Evolutionary conservation across 1,284 basidiomycete genomes (phyloP), one percentile per base, ranked within the genome.

Genomic region (Malassezia cuniculi): DNA sequence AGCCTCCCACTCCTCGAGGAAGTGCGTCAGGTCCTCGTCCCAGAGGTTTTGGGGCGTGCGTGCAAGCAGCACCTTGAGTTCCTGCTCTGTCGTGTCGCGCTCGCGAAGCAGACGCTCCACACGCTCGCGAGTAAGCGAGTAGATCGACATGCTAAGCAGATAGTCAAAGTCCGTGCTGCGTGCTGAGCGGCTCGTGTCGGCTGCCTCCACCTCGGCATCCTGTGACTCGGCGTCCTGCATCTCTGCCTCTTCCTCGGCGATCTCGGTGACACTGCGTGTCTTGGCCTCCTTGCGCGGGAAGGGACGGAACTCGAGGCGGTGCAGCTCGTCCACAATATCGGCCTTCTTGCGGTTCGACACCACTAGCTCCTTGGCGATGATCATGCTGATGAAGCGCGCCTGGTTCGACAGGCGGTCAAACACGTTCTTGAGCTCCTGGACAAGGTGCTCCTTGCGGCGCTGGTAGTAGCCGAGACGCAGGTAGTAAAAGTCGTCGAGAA

Each of bases 311-410:
- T 86, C 75, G 54, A 55, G 47, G 66, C 76, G 76, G 46, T 85
- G 79, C 59, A 99, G 70, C 54, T 99, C 90, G 0, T 68, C 71
- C 17, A 94, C 80, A 52, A 99, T 81, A 40, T 82, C 84, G 2
- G 72, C 75, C 68, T 86, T 87, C 72, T 86, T 90, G 60, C 89
- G 81, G 62, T 84, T 87, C n/a, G 80, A 78, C 18, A 97, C 79
- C n/a, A 76, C 69, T n/a, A 97, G 76, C 64, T 87, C 74, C 64
- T 79, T 83, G 52, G 79, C 76, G 49, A 97, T 77, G 61, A 97
- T 94, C 87, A 94, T 89, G 66, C 85, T 76, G 31, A 99, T 80
- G 70, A 99, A 99, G 19, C 89, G 82, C 12, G 87, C 90, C 69
- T 97, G 93, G 68, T 97, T 97, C 41, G 79, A 81, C 8, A 95